Evolutionary conservation across 169 alveolate genomes (phyloP).

Genomic region (Eimeria sp.): DNA sequence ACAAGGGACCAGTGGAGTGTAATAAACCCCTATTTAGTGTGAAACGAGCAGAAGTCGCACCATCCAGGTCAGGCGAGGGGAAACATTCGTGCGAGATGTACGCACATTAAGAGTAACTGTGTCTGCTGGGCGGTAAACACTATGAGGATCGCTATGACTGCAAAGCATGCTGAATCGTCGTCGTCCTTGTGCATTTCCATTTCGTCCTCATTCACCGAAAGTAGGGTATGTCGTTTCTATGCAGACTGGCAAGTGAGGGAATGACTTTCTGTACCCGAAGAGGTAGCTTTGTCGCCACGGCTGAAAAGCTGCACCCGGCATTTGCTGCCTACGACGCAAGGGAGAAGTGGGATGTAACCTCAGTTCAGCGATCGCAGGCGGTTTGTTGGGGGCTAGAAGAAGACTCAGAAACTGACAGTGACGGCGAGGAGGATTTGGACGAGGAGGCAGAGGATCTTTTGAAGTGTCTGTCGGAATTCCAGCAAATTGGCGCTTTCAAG

Average conservation of each 20-base stretch:
- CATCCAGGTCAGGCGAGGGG: slow-evolving; percentile 61
- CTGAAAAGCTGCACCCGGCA: slow-evolving; percentile 44
- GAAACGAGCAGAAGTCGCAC: slow-evolving; percentile 63
- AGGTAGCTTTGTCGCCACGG: slow-evolving; percentile 21
- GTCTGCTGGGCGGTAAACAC: neutral
- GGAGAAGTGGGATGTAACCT: neutral
- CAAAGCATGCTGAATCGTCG: too few species aligned
- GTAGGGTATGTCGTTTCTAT: neutral
- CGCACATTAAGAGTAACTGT: neutral
- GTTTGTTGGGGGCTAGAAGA: slow-evolving; percentile 14
- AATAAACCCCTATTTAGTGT: slow-evolving; percentile 83
- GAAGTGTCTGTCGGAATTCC: neutral
- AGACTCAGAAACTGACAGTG: slow-evolving; percentile 50
- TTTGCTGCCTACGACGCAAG: slow-evolving; percentile 30
- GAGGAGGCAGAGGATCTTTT: slow-evolving; percentile 69
- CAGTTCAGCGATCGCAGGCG: slow-evolving; percentile 50
- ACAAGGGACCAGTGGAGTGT: slow-evolving; percentile 71
- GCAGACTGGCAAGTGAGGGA: slow-evolving; percentile 61
- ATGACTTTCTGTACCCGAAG: slow-evolving; percentile 21
- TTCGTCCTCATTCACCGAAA: neutral
- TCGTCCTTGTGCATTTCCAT: neutral
- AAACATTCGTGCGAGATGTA: neutral
- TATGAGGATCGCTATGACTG: neutral
- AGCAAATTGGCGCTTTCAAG: neutral
- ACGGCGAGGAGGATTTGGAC: slow-evolving; percentile 58